Conservation (phyloP, 768 basidiomycete species). For the Cubamyces sp. region DNA sequence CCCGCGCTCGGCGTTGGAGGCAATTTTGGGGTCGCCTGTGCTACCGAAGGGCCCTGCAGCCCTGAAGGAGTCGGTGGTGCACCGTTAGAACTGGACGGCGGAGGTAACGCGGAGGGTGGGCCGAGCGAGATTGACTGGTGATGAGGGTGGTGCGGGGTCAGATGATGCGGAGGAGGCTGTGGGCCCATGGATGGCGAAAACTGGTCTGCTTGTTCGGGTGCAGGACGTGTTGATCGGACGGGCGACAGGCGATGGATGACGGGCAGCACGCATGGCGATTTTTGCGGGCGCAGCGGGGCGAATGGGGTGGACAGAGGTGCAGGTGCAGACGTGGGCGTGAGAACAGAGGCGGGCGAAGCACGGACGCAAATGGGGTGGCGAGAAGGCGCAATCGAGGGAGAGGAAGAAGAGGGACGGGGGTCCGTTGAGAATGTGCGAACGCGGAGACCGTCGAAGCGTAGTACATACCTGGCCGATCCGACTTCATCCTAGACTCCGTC, state of each 20-base stretch:
- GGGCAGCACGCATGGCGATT: background rate
- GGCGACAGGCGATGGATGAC: background rate
- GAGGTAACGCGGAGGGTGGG: constrained; percentile 20
- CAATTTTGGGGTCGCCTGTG: constrained; percentile 42
- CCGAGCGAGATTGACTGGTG: constrained; percentile 33
- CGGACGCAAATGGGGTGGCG: constrained; percentile 22
- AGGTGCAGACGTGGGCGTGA: constrained; percentile 12
- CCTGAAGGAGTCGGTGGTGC: constrained; percentile 18
- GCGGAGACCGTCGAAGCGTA: constrained; percentile 23
- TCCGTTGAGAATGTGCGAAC: constrained; percentile 21
- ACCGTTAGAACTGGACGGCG: constrained; percentile 20
- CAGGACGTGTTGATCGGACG: background rate
- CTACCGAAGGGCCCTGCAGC: constrained; percentile 4
- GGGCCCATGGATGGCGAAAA: constrained; percentile 30
- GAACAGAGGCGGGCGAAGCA: constrained; percentile 12
- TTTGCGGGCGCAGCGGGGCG: background rate
- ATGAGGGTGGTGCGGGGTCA: constrained; percentile 22
- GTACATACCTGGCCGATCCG: constrained; percentile 47
- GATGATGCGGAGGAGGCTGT: constrained; percentile 25
- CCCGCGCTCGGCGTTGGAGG: constrained; percentile 32
- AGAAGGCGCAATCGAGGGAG: constrained; percentile 38
- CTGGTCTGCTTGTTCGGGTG: constrained; percentile 21
- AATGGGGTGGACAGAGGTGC: constrained; percentile 1
- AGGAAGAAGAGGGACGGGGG: constrained; percentile 24
- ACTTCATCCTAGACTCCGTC: constrained; percentile 51